Evolutionary conservation across 1,284 basidiomycete species (phyloP), one percentile per base, ranked within the genome.

Genomic region (Stereum hirsutum): DNA sequence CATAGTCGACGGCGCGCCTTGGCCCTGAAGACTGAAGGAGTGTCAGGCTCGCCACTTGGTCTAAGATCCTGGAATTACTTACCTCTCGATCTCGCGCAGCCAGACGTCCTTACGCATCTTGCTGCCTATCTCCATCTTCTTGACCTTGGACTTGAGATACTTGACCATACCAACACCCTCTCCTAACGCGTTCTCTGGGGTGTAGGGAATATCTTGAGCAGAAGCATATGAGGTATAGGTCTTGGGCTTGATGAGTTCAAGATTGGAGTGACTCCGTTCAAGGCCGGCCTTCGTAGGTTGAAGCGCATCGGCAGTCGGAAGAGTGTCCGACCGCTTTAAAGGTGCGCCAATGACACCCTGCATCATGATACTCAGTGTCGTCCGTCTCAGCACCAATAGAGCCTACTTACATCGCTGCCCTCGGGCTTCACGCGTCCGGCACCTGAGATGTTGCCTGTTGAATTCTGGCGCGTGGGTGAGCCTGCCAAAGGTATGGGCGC

Each of bases 91-190:
- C 42, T 79, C 76, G n/a, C 69, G 63, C 37, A 65, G 52, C 77
- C 78, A 81, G 28, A 8, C 28, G n/a, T 30, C n/a, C 28, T 30
- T 30, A 17, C 77, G 67, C 45, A 77, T 54, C 52, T 73, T 74
- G 53, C 67, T 73, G 20, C 74, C 75, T 4, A 78, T 52, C 44
- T 74, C 62, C 42, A 81, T 52, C 17, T 56, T 62, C 46, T 69
- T 63, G 42, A 78, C 57, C 43, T 56, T 58, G 2, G 59, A 51
- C 49, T 69, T 68, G 39, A 79, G 56, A 3, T 62, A 59, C 49
- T 71, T 64, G 3, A 75, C 71, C 74, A 78, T 79, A 2, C 61
- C 61, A 2, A 75, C 47, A 3, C 74, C 75, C 52, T 74, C 65
- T 34, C 69, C 63, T 3, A 79, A 54, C 1, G 71, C 72, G 23